Evolutionary conservation across 2,329 filamentous ascomycete genomes (phyloP), one percentile per base, ranked within the genome.

Genomic region (Hortaea werneckii): DNA sequence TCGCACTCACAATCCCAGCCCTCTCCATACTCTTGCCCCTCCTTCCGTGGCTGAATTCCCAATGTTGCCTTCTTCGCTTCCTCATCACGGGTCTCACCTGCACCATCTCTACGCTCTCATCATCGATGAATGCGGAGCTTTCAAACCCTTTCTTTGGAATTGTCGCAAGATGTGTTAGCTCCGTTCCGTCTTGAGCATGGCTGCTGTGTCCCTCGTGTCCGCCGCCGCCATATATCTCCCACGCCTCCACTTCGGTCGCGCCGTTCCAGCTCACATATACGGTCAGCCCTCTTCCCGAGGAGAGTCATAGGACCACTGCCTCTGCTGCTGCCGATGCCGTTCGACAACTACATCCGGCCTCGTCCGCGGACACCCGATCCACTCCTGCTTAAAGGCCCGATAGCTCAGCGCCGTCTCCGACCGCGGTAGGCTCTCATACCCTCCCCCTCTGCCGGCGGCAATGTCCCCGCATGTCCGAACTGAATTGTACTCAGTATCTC

Each of bases 181-280:
- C n/a, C 0, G 13, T 38, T 35, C 51, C 8, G 6, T 39, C 13
- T 1, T 13, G 44, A 3, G n/a, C 27, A 6, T 42, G 41, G 20
- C 20, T 20, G 20, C 20, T 20, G 20, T 20, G 20, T 20, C 20
- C 20, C 4, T 4, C 20, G 20, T 20, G 4, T 3, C 32, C n/a
- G 9, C n/a, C 32, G 6, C 42, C 48, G 6, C 56, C 48, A 38
- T 54, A 60, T 2, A 57, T 50, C 29, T 49, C 51, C 55, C 56
- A 61, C 4, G 40, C 48, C 30, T 49, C 40, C 2, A 60, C 56
- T 32, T 60, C 57, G 8, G 58, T 60, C 10, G 58, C 58, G 6
- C 57, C 58, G 42, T 60, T 60, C 58, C 57, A 59, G 27, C 40
- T 44, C 7, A 50, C 41, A 20, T 41, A 50, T 4, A 50, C 47